These are phyloP conservation scores for Albatrellus ellisii DNA, from an alignment of 768 basidiomycete species.

Conservation along the genomic window DNA sequence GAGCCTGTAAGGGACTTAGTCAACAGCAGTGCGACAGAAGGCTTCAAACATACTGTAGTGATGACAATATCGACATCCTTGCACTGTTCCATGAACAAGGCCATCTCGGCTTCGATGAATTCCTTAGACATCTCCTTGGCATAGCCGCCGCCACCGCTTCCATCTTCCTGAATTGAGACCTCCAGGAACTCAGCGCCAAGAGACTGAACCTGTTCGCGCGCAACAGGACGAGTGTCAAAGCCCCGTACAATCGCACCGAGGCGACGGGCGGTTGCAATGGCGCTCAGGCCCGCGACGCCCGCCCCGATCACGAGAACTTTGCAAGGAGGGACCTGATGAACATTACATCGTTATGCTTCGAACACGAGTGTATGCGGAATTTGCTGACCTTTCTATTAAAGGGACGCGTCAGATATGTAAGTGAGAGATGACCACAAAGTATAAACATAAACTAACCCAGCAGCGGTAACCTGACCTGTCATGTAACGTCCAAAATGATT, in stretches of 20 bases:
- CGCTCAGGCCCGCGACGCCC: constrained; percentile 81
- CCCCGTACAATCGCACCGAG: constrained; percentile 83
- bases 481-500: constrained; percentile 84
- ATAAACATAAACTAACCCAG: constrained; percentile 44
- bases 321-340: constrained; percentile 61
- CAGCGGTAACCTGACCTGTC: constrained; percentile 85
- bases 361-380: background rate
- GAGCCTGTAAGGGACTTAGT: constrained; percentile 31
- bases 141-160: constrained; percentile 73
- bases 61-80: constrained; percentile 85
- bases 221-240: constrained; percentile 78
- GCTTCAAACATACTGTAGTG: constrained; percentile 44
- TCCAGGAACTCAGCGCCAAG: constrained; percentile 87
- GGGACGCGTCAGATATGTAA: background rate
- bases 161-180: constrained; percentile 68
- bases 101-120: constrained; percentile 82
- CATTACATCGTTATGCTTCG: background rate
- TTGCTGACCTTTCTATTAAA: constrained; percentile 28
- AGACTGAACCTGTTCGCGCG: constrained; percentile 82
- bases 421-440: constrained; percentile 3
- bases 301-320: constrained; percentile 84
- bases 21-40: background rate
- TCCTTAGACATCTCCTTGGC: constrained; percentile 88
- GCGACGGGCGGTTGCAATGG: constrained; percentile 73
- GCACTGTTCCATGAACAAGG: constrained; percentile 76